Percentiles rank a stretch among this genome's conserved stretches.
Conservation (phyloP, 768 basidiomycete genomes). For the Sarcodon aspratus region DNA sequence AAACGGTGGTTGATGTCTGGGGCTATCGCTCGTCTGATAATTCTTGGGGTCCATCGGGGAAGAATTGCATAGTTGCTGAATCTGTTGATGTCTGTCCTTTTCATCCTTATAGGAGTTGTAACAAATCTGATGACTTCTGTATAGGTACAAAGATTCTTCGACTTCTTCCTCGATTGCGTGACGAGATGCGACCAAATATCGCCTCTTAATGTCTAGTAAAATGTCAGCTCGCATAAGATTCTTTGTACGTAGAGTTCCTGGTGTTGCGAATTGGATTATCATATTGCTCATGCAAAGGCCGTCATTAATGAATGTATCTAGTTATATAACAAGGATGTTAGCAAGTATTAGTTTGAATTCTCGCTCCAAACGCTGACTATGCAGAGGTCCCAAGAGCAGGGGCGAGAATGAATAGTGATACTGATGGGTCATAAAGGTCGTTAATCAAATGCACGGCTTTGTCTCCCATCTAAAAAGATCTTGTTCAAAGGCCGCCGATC, state of each 20-base stretch:
- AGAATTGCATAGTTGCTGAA: constrained; percentile 67
- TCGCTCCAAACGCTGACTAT: no score
- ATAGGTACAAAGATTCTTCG: constrained; percentile 57
- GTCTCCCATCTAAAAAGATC: constrained; percentile 65
- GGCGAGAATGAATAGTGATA: constrained; percentile 4
- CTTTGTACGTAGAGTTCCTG: no score
- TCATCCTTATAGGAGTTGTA: not conserved
- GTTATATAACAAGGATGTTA: no score
- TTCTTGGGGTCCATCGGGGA: constrained; percentile 62
- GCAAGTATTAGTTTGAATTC: no score
- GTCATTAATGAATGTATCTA: no score
- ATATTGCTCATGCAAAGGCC: no score
- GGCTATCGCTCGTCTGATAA: constrained; percentile 45
- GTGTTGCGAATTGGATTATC: no score
- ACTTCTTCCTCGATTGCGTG: constrained; percentile 51
- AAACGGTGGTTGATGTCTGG: constrained; percentile 77
- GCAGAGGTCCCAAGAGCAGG: constrained; percentile 5
- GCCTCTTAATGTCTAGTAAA: constrained; percentile 40
- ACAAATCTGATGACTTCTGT: not conserved
- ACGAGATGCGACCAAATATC: constrained; percentile 45
- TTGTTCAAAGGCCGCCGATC: constrained; percentile 52
- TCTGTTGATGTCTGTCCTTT: constrained; percentile 45
- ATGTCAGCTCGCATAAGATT: not conserved
- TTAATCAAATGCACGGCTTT: constrained; percentile 19
- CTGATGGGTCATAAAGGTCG: not conserved